phyloP scores from a whole-genome alignment of 2,329 filamentous ascomycete species.

The Lachnum nothofagi region DNA sequence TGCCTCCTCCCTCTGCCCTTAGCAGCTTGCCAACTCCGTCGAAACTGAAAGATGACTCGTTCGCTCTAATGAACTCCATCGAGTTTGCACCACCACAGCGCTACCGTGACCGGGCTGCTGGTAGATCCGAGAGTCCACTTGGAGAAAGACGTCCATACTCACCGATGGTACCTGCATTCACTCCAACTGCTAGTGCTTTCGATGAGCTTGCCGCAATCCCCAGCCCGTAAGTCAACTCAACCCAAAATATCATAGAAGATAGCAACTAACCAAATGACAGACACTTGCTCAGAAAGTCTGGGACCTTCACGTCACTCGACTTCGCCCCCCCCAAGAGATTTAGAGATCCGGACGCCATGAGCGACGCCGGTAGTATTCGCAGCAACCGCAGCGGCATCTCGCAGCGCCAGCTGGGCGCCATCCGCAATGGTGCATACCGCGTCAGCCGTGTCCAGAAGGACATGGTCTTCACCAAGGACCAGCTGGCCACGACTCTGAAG shows the following conservation, averaged over 20 bases:
- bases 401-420: constrained; percentile 50
- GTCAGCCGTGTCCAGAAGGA: constrained; percentile 62
- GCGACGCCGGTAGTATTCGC: constrained; percentile 61
- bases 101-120: constrained; percentile 63
- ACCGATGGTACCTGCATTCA: constrained; percentile 65
- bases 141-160: constrained; percentile 68
- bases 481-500: constrained; percentile 45
- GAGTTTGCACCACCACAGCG: constrained; percentile 81
- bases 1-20: constrained; percentile 70
- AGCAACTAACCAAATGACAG: constrained; percentile 42
- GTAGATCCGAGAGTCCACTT: constrained; percentile 60
- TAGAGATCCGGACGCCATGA: constrained; percentile 54
- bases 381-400: constrained; percentile 62
- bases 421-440: constrained; percentile 64
- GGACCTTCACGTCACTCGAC: constrained; percentile 73
- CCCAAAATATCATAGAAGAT: not conserved
- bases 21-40: constrained; percentile 77
- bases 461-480: constrained; percentile 59
- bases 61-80: constrained; percentile 61
- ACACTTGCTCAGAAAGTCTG: constrained; percentile 69
- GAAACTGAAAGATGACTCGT: constrained; percentile 75
- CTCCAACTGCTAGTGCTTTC: constrained; percentile 76
- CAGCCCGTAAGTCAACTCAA: constrained; percentile 70
- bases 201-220: constrained; percentile 82
- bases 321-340: constrained; percentile 76